Percentiles rank a stretch among this genome's conserved stretches.
Evolutionary conservation across 768 basidiomycete genomes (phyloP).

Genomic region (Tricholoma terreum): DNA sequence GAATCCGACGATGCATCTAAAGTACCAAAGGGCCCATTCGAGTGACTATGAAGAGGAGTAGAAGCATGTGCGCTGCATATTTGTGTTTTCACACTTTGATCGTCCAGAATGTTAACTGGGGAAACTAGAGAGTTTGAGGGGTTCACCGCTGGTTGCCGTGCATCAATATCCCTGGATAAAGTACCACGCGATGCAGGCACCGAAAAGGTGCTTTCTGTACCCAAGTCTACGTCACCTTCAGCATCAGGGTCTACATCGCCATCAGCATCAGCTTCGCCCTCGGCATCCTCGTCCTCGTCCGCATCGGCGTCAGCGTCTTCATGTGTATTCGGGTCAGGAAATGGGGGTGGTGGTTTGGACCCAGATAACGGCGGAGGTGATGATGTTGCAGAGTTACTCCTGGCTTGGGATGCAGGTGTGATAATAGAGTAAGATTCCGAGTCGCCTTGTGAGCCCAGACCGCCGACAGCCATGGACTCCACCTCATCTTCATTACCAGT

Average conservation of each 20-base stretch:
- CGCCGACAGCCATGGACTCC: not conserved
- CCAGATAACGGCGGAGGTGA: not conserved
- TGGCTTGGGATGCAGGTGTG: not conserved
- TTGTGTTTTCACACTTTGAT: not conserved
- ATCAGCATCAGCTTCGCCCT: constrained; percentile 28
- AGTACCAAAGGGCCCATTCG: not conserved
- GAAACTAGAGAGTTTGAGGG: not conserved
- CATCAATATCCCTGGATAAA: not conserved
- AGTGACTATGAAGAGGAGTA: too few relatives aligned
- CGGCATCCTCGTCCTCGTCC: constrained; percentile 26
- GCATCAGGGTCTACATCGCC: constrained; percentile 19
- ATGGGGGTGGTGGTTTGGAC: not conserved
- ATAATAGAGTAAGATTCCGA: not conserved
- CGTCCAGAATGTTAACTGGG: not conserved
- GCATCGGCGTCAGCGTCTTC: constrained; percentile 7
- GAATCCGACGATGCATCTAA: not conserved
- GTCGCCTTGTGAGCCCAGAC: not conserved
- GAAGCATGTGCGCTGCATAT: not conserved
- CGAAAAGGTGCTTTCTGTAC: not conserved
- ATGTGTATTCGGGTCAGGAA: not conserved
- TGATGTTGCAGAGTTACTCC: not conserved
- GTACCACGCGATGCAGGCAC: not conserved
- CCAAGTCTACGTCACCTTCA: constrained; percentile 5
- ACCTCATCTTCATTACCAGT: not conserved
- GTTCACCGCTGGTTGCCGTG: not conserved